Evolutionary conservation across 257 asterid species (phyloP).

Genomic region (Fraxinus anomala): DNA sequence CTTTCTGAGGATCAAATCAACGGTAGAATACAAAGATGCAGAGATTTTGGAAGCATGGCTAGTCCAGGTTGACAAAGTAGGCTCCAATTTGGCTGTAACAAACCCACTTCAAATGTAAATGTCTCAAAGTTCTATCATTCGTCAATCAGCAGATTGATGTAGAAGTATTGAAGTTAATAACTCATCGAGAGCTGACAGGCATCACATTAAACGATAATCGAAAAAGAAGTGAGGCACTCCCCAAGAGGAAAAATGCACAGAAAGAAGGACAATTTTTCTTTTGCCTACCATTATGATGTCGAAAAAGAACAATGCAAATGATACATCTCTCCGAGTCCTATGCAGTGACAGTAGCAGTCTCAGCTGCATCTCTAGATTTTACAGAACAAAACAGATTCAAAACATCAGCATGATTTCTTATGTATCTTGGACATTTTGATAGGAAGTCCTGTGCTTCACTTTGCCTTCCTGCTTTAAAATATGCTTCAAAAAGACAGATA

Average conservation of each 20-base stretch:
- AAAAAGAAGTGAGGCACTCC: conserved; percentile 12
- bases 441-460: conserved; percentile 76
- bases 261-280: not conserved
- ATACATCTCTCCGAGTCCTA: conserved; percentile 38
- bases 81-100: not conserved
- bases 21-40: not conserved
- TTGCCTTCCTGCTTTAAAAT: conserved; percentile 53
- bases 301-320: conserved; percentile 28
- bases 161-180: not conserved
- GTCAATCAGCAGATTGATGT: not conserved
- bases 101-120: not conserved
- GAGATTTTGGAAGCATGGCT: not conserved
- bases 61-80: not conserved
- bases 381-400: conserved; percentile 55
- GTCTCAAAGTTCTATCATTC: not conserved
- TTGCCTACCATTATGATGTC: conserved; percentile 24
- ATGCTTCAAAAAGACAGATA: conserved; percentile 63
- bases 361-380: conserved; percentile 33
- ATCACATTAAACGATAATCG: not conserved
- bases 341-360: conserved; percentile 34
- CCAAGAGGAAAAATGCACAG: not conserved
- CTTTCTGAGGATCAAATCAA: not conserved
- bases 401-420: conserved; percentile 70
- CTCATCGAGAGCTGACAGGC: not conserved
- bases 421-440: conserved; percentile 57